Evolutionary conservation across 495 filamentous ascomycete genomes (phyloP).

Genomic region (Paragyromitra xinjiangensis): DNA sequence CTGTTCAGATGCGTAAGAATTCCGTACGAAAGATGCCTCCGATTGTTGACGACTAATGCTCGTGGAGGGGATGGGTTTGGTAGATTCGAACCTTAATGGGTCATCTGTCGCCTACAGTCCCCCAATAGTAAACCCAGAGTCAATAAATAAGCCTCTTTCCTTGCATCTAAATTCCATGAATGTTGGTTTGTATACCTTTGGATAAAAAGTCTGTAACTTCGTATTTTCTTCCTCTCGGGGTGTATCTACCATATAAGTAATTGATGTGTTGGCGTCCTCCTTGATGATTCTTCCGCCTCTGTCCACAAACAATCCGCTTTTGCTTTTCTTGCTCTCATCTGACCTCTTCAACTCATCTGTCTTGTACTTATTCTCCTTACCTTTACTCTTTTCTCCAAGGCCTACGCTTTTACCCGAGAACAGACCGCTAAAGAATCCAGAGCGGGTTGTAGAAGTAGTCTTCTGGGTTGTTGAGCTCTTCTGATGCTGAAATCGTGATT

Average conservation of each 20-base stretch:
- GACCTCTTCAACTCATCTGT: slow-evolving; percentile 4
- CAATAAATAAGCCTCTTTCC: slow-evolving; percentile 26
- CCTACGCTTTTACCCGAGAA: slow-evolving; percentile 26
- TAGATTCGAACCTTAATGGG: slow-evolving; percentile 49
- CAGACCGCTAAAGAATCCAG: slow-evolving; percentile 40
- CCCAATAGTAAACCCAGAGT: slow-evolving; percentile 1
- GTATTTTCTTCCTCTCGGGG: not conserved
- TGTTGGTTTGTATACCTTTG: slow-evolving; percentile 32
- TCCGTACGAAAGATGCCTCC: slow-evolving; percentile 20
- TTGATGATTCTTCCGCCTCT: slow-evolving; percentile 17
- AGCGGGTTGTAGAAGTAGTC: slow-evolving; percentile 9
- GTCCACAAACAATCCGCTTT: not conserved
- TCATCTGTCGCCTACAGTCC: slow-evolving; percentile 40
- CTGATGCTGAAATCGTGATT: slow-evolving; percentile 18
- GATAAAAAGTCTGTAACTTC: slow-evolving; percentile 35
- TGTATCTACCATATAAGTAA: not conserved
- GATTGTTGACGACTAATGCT: slow-evolving; percentile 9
- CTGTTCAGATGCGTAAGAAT: slow-evolving; percentile 49
- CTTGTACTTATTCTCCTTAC: not conserved
- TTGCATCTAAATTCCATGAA: not conserved
- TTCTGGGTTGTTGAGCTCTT: slow-evolving; percentile 20
- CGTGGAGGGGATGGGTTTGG: slow-evolving; percentile 4
- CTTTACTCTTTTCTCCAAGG: slow-evolving; percentile 20
- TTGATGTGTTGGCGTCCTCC: slow-evolving; percentile 6
- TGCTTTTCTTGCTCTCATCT: slow-evolving; percentile 12